Evolutionary conservation across 768 basidiomycete species (phyloP).

Genomic region (Naganishia onofrii): DNA sequence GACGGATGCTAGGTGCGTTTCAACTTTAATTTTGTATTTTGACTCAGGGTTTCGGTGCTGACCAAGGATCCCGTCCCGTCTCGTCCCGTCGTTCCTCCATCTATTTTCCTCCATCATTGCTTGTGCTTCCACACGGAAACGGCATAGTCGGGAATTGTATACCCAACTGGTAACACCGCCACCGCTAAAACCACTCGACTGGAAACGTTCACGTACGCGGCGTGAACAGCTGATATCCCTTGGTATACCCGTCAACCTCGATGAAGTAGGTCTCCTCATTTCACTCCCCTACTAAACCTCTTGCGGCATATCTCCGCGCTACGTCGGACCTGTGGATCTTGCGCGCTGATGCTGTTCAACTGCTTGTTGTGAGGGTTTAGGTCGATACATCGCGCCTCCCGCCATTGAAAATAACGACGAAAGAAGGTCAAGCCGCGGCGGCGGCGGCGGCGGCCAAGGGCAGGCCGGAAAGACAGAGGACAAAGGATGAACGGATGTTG

Average conservation of each 20-base stretch:
- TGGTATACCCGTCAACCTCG: constrained; percentile 90
- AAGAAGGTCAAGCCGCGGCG: constrained; percentile 27
- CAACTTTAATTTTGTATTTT: background rate
- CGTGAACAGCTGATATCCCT: constrained; percentile 85
- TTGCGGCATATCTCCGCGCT: too few relatives aligned
- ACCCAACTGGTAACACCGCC: constrained; percentile 67
- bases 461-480: constrained; percentile 50
- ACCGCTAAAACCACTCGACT: constrained; percentile 80
- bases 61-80: too few relatives aligned
- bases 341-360: too few relatives aligned
- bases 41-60: background rate
- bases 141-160: constrained; percentile 77
- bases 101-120: too few relatives aligned
- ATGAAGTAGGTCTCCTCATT: constrained; percentile 62
- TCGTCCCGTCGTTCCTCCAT: too few relatives aligned
- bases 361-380: constrained; percentile 22
- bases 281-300: too few relatives aligned
- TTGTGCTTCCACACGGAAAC: too few relatives aligned
- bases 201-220: constrained; percentile 87
- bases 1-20: constrained; percentile 67
- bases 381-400: constrained; percentile 59
- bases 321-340: too few relatives aligned
- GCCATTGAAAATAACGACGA: constrained; percentile 72
- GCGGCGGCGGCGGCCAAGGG: constrained; percentile 32
- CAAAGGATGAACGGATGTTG: constrained; percentile 55